Evolutionary conservation across 768 basidiomycete species (phyloP).

Genomic region (Artomyces pyxidatus): DNA sequence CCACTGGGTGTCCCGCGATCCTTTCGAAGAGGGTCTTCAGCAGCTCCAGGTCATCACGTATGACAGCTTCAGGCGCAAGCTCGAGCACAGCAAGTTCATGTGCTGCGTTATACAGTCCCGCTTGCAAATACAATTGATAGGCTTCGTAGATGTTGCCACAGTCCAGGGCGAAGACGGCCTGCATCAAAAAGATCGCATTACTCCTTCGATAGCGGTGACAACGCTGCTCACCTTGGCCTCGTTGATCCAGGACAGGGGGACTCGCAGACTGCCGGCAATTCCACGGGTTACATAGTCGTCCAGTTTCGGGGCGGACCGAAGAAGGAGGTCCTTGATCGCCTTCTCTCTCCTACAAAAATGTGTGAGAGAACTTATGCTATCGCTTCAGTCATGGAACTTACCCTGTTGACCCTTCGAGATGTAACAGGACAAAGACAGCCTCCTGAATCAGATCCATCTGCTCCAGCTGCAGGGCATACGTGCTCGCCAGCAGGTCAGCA

Average conservation of each 20-base stretch:
- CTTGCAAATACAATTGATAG: conserved; percentile 68
- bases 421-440: conserved; percentile 82
- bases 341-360: conserved; percentile 66
- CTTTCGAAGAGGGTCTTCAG: conserved; percentile 60
- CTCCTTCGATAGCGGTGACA: too few species aligned
- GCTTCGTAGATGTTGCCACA: conserved; percentile 59
- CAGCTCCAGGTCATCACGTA: conserved; percentile 48
- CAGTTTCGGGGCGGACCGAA: conserved; percentile 54
- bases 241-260: conserved; percentile 83
- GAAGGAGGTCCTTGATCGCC: conserved; percentile 74
- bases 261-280: conserved; percentile 64
- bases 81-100: conserved; percentile 82
- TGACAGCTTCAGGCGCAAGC: conserved; percentile 80
- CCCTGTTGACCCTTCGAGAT: conserved; percentile 77
- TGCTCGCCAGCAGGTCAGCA: conserved; percentile 75
- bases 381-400: too few species aligned
- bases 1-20: conserved; percentile 51
- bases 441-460: conserved; percentile 72
- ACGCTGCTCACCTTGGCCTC: conserved; percentile 76
- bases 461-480: conserved; percentile 86
- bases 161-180: conserved; percentile 64
- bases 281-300: conserved; percentile 72
- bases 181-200: too few species aligned
- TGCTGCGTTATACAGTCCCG: conserved; percentile 62
- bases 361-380: too few species aligned